These are phyloP conservation scores for Penicillium sp. DNA, from an alignment of 2,329 filamentous ascomycete species.

Conservation along the genomic window DNA sequence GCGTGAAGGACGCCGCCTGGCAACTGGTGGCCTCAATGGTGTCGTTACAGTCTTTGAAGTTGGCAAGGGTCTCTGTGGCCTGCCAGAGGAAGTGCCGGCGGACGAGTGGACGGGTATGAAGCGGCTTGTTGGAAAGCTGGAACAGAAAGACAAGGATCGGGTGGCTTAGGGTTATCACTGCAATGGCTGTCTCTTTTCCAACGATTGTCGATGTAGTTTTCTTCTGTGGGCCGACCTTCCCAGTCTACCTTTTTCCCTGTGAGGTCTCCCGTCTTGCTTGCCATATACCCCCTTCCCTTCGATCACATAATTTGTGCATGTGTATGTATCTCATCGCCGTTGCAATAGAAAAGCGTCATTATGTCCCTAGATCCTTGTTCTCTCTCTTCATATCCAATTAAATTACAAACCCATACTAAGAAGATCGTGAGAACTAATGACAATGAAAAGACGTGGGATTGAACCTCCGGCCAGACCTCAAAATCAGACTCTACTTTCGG, in stretches of 20 bases:
- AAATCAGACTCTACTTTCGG: not conserved
- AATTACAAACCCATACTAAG: not conserved
- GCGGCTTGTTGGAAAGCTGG: slow-evolving; percentile 75
- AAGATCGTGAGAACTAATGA: not conserved
- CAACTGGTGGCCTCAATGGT: slow-evolving; percentile 88
- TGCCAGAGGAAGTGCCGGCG: slow-evolving; percentile 74
- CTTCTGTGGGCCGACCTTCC: slow-evolving; percentile 11
- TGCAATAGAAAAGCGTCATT: not conserved
- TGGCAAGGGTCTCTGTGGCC: slow-evolving; percentile 70
- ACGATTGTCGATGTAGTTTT: slow-evolving; percentile 10
- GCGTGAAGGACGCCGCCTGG: slow-evolving; percentile 79
- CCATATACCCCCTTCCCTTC: slow-evolving; percentile 27
- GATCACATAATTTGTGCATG: slow-evolving; percentile 17
- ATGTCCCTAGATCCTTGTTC: not conserved
- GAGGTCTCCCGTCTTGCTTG: slow-evolving; percentile 15
- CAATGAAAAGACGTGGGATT: not conserved
- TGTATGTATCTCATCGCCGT: slow-evolving; percentile 7
- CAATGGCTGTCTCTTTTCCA: slow-evolving; percentile 1
- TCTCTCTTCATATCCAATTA: not conserved
- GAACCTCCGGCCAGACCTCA: not conserved
- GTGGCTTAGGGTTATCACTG: slow-evolving; percentile 23
- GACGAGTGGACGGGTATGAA: slow-evolving; percentile 95
- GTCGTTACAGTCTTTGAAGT: slow-evolving; percentile 92
- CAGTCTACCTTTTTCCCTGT: slow-evolving; percentile 7
- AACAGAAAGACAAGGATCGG: slow-evolving; percentile 46